Percentiles rank a stretch among this genome's conserved stretches.
Conservation (phyloP, 306 rosid species). For the Cotoneaster glaucophyllus region DNA sequence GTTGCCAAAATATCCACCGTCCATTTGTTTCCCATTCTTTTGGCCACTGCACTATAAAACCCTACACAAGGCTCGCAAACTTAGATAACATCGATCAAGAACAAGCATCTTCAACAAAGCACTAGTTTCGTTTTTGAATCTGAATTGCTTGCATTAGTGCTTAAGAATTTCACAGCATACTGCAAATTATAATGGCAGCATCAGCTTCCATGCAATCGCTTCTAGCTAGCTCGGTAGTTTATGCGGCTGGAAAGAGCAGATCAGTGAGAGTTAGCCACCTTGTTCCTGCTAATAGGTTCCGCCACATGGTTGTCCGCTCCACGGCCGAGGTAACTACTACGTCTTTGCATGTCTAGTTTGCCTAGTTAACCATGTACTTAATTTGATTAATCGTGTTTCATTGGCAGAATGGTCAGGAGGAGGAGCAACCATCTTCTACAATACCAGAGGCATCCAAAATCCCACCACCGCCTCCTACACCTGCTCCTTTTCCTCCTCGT, state of each 20-base stretch:
- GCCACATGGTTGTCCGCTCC: slow-evolving; percentile 20
- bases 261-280: slow-evolving; percentile 21
- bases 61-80: neutral
- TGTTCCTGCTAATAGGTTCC: slow-evolving; percentile 26
- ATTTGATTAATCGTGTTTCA: neutral
- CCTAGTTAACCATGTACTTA: neutral
- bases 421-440: slow-evolving; percentile 1
- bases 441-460: neutral
- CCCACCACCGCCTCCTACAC: neutral
- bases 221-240: slow-evolving; percentile 20
- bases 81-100: neutral
- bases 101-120: too few species aligned
- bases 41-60: neutral
- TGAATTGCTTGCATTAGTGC: too few species aligned
- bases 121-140: too few species aligned
- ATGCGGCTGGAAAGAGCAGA: slow-evolving; percentile 6
- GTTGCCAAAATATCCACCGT: neutral
- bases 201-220: slow-evolving; percentile 38
- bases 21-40: neutral
- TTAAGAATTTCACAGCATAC: too few species aligned
- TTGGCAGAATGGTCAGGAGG: neutral
- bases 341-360: neutral
- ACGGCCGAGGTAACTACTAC: slow-evolving; percentile 35
- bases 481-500: neutral
- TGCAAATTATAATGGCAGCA: slow-evolving; percentile 26